A percentile compares a stretch with the other conserved stretches of the same genome.
phyloP scores from a whole-genome alignment of 495 filamentous ascomycete species.

The Tricharina praecox region DNA sequence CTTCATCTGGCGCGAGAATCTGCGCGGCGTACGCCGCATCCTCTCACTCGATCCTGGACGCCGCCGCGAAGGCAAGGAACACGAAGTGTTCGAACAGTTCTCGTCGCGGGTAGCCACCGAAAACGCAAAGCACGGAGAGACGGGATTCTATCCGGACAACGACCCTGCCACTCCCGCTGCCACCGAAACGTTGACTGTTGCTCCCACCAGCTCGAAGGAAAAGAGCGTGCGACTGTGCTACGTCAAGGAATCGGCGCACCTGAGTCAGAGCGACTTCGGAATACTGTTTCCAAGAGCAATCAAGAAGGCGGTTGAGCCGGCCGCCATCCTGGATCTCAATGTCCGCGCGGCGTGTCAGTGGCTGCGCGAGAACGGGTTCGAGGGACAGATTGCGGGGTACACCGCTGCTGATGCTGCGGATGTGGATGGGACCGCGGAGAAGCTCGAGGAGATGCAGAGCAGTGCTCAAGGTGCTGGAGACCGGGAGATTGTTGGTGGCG shows the following conservation, averaged over 20 bases:
- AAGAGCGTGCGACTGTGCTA: conserved; percentile 44
- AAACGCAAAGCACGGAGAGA: not conserved
- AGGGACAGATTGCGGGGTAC: not conserved
- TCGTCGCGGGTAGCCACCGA: not conserved
- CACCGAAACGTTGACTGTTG: conserved; percentile 10
- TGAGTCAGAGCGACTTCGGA: conserved; percentile 64
- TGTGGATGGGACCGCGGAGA: not conserved
- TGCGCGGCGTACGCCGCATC: conserved; percentile 40
- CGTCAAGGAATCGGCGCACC: conserved; percentile 43
- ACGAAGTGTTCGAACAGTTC: conserved; percentile 19
- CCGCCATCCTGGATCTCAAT: conserved; percentile 46
- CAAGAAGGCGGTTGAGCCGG: conserved; percentile 42
- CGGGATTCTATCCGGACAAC: conserved; percentile 9
- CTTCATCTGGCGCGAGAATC: conserved; percentile 50
- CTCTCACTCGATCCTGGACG: conserved; percentile 35
- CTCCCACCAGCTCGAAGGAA: not conserved
- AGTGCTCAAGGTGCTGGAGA: not conserved
- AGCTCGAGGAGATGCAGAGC: conserved; percentile 2
- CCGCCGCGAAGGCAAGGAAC: conserved; percentile 5
- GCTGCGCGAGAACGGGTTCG: conserved; percentile 18
- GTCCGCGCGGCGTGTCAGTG: conserved; percentile 21
- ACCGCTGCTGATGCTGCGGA: too few relatives aligned
- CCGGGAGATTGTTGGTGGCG: conserved; percentile 14
- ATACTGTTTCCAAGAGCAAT: conserved; percentile 54
- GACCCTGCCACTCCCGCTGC: conserved; percentile 3